Evolutionary conservation across 2,329 filamentous ascomycete genomes (phyloP).

Genomic region (Shiraia sp.): DNA sequence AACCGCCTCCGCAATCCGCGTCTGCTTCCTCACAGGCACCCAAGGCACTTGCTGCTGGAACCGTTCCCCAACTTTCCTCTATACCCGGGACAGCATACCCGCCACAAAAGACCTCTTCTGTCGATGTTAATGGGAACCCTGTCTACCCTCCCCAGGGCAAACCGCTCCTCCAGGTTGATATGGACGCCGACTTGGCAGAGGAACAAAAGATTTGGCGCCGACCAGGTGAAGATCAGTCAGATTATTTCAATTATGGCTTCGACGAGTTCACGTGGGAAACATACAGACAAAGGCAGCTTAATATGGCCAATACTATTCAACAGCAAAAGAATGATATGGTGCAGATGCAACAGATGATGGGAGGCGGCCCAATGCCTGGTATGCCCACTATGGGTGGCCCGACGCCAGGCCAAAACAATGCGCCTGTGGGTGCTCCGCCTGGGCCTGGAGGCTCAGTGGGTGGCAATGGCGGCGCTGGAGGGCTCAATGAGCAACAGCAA

Average conservation of each 20-base stretch:
- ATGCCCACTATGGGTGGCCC: slow-evolving; percentile 28
- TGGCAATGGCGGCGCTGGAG: slow-evolving; percentile 20
- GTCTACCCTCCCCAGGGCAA: slow-evolving; percentile 74
- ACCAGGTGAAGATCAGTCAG: slow-evolving; percentile 89
- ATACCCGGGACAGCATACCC: slow-evolving; percentile 55
- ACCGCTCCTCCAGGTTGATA: slow-evolving; percentile 65
- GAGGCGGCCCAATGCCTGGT: slow-evolving; percentile 25
- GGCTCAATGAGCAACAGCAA: slow-evolving; percentile 57
- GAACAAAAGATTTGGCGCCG: slow-evolving; percentile 91
- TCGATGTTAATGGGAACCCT: slow-evolving; percentile 84
- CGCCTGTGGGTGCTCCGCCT: slow-evolving; percentile 29
- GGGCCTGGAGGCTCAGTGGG: slow-evolving; percentile 28
- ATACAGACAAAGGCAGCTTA: slow-evolving; percentile 87
- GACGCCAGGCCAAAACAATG: slow-evolving; percentile 11
- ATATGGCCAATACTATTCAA: slow-evolving; percentile 74
- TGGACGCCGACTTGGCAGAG: slow-evolving; percentile 62
- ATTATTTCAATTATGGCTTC: slow-evolving; percentile 99
- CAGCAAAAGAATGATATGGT: slow-evolving; percentile 75
- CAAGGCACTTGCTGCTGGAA: slow-evolving; percentile 15
- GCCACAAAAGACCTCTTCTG: slow-evolving; percentile 72
- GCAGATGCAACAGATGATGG: slow-evolving; percentile 64
- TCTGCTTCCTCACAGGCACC: slow-evolving; percentile 25
- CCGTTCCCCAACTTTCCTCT: slow-evolving; percentile 25
- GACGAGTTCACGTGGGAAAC: slow-evolving; percentile 98
- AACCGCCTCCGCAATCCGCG: slow-evolving; percentile 31